phyloP scores from a whole-genome alignment of 768 basidiomycete genomes.

The Podaxis sp. region DNA sequence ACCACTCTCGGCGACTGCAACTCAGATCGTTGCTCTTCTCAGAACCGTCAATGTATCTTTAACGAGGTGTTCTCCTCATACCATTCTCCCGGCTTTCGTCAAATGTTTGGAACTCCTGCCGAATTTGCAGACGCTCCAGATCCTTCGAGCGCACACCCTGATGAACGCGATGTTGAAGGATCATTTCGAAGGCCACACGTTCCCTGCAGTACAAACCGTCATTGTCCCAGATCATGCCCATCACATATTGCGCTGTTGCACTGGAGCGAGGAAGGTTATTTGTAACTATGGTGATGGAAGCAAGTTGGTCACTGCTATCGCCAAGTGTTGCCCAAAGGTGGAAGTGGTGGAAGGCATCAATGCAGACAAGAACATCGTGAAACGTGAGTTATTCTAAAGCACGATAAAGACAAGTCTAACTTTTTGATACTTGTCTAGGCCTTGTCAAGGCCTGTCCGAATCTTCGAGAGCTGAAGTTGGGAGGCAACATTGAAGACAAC shows the following conservation, averaged over 20 bases:
- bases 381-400: constrained; percentile 14
- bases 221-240: constrained; percentile 25
- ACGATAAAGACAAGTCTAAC: not conserved
- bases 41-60: constrained; percentile 23
- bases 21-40: not conserved
- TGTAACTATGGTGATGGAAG: constrained; percentile 19
- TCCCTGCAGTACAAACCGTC: constrained; percentile 22
- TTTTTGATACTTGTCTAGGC: not conserved
- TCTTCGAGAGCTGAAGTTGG: not conserved
- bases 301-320: constrained; percentile 23
- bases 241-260: constrained; percentile 25
- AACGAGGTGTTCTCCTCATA: constrained; percentile 22
- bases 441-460: not conserved
- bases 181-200: constrained; percentile 16
- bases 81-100: constrained; percentile 21
- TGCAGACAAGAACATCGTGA: constrained; percentile 14
- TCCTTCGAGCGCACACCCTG: constrained; percentile 26
- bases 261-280: constrained; percentile 19
- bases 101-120: constrained; percentile 21
- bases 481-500: not conserved
- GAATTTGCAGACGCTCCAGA: constrained; percentile 26
- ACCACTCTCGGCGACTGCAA: not conserved
- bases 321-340: constrained; percentile 18
- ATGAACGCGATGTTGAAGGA: constrained; percentile 24
- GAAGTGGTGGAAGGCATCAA: constrained; percentile 21